A percentile compares a stretch with the other conserved stretches of the same genome.
Conservation (phyloP, 129 eudicot genomes). For the Arctium lappa region DNA sequence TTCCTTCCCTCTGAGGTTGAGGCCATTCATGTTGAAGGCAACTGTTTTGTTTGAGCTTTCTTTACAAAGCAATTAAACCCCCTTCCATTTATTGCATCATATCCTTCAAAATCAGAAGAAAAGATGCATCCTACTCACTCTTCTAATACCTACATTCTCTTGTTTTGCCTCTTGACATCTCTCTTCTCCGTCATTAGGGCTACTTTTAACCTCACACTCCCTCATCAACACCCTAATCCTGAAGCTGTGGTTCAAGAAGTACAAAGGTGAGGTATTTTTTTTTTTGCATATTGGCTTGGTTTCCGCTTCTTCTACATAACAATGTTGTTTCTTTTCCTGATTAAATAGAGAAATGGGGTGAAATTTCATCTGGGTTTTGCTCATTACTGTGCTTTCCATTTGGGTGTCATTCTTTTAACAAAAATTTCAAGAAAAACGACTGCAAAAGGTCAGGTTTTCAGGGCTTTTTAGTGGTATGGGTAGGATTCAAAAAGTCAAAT, state of each 20-base stretch:
- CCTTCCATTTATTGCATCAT: constrained; percentile 19
- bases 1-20: background rate
- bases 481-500: background rate
- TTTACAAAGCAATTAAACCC: constrained; percentile 18
- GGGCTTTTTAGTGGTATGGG: background rate
- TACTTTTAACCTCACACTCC: constrained; percentile 65
- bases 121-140: constrained; percentile 41
- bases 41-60: constrained; percentile 17
- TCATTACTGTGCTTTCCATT: constrained; percentile 10
- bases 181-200: constrained; percentile 40
- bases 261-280: constrained; percentile 48
- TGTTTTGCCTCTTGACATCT: constrained; percentile 44
- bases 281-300: background rate
- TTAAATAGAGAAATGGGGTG: background rate
- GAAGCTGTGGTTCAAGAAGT: constrained; percentile 82
- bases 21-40: constrained; percentile 21
- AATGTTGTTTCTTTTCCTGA: background rate
- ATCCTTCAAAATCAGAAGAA: constrained; percentile 19
- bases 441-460: background rate
- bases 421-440: background rate
- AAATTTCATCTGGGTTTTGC: constrained; percentile 21
- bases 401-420: constrained; percentile 16
- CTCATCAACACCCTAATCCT: constrained; percentile 92
- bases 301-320: background rate
- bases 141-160: constrained; percentile 40